Base-by-base conservation (phyloP, 805 yeast species). In the Wickerhamiella kurtzmanii region DNA sequence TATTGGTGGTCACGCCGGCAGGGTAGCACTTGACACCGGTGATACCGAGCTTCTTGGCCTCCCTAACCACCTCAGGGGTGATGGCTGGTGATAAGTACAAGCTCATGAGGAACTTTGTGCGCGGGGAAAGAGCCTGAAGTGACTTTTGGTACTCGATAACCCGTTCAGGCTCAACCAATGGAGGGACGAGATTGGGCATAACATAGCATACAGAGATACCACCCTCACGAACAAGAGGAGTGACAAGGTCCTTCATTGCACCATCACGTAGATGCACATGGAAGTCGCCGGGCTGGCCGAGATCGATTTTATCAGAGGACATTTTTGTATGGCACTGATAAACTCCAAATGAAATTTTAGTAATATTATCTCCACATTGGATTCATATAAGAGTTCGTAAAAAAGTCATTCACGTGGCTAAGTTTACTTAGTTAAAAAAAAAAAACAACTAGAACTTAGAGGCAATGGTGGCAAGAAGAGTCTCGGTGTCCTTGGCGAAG, bases 1-100 rank as follows among this genome's bases (percentile, higher is more conserved):
- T 86, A 67, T 92, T 92, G 37, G 99, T 92, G n/a, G 99, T 92
- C 28, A 92, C 99, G 41, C 99, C 99, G 1, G 97, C 96, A 38
- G 99, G 99, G 63, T 92, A 92, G 62, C 95, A 87, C 64, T 92
- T 92, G 55, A 92, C 85, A 48, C 99, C 99, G 25, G 78, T 71
- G 47, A 89, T 78, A 1, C 79, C 79, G 16, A 65, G 58, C 47
- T 70, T 60, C 5, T 88, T 94, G 35, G 96, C 97, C 52, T 77
- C 74, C 46, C 75, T 77, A 48, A 92, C 80, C 37, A 86, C 68
- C 53, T 84, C 94, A 0, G 97, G 96, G 1, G 95, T 85, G 53
- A 92, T 68, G 0, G 77, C 82, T 46, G 74, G 77, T 44, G 82
- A 75, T 37, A 92, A 71, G 57, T 92, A 92, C 53, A 89, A 78